phyloP scores from a whole-genome alignment of 2,329 filamentous ascomycete species.

The Xylariaceae sp. region DNA sequence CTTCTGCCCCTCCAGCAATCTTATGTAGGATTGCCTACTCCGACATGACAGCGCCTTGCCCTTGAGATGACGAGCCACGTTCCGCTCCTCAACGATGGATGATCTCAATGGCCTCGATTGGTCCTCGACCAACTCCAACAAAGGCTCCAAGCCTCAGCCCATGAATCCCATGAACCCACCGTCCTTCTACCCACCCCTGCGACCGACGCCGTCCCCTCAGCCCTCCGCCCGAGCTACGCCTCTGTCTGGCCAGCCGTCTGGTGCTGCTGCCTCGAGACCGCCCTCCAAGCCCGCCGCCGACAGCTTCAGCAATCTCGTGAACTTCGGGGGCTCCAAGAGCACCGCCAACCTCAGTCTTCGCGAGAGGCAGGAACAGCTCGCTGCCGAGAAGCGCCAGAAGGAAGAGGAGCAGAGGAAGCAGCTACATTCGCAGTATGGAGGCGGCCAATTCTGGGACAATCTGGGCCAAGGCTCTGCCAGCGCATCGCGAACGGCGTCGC shows the following conservation, averaged over 20 bases:
- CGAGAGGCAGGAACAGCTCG: conserved; percentile 65
- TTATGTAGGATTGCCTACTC: neutral
- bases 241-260: conserved; percentile 41
- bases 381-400: conserved; percentile 60
- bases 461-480: conserved; percentile 49
- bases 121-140: conserved; percentile 22
- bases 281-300: conserved; percentile 52
- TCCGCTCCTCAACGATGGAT: conserved; percentile 20
- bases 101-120: conserved; percentile 27
- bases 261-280: conserved; percentile 34
- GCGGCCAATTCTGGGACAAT: conserved; percentile 67
- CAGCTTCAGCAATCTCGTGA: conserved; percentile 71
- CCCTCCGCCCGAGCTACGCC: conserved; percentile 50
- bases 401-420: conserved; percentile 66
- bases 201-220: conserved; percentile 48
- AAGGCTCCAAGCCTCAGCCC: conserved; percentile 18
- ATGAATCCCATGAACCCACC: conserved; percentile 22
- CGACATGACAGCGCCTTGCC: conserved; percentile 12
- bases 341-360: conserved; percentile 68
- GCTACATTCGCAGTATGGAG: conserved; percentile 71
- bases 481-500: conserved; percentile 39
- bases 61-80: conserved; percentile 21
- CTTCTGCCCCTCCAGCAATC: conserved; percentile 7
- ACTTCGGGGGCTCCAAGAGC: conserved; percentile 51
- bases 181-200: conserved; percentile 34